Evolutionary conservation across 495 filamentous ascomycete species (phyloP), one percentile per base, ranked within the genome.

Genomic region (Penicillium roqueforti): DNA sequence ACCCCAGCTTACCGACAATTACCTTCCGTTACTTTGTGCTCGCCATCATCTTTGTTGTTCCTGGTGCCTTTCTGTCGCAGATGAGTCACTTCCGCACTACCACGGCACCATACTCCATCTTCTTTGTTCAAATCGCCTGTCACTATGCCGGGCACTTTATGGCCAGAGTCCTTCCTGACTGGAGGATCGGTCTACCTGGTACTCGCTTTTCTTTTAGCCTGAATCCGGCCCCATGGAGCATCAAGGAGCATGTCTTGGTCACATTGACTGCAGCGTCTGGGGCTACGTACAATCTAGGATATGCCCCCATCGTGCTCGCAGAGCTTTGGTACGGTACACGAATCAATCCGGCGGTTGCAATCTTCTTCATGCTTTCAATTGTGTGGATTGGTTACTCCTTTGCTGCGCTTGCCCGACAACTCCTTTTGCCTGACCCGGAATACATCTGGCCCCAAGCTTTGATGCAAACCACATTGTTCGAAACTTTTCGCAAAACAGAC

Each of bases 301-400:
- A 72, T 55, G 66, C 71, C 1, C 72, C 75, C 1, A 81, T 82
- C 29, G 73, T 77, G 9, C 64, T 82, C 14, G 72, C 75, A 11
- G 77, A 82, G 57, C 68, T 82, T 10, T 82, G 76, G 66, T 81
- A 81, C 58, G 72, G 73, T 18, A 58, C 73, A 19, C 65, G 61
- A 20, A 69, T 83, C 44, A 70, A 80, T 39, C 73, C 75, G 0
- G 78, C 76, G 1, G 72, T 79, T 1, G 72, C 72, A 6, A 72
- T 81, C 43, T 80, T 80, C 61, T 82, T 82, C 63, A 83, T 83
- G 80, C 75, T 74, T 63, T 73, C 76, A 0, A 80, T 81, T 42
- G 75, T 79, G 22, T 80, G 75, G 62, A 76, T 72, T 3, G 80
- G 80, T 39, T 82, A 82, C 47, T 72, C 76, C 2, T 81, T 79